Base-by-base conservation (phyloP, 73 alveolate species). In the Paramecium tetraurelia region DNA sequence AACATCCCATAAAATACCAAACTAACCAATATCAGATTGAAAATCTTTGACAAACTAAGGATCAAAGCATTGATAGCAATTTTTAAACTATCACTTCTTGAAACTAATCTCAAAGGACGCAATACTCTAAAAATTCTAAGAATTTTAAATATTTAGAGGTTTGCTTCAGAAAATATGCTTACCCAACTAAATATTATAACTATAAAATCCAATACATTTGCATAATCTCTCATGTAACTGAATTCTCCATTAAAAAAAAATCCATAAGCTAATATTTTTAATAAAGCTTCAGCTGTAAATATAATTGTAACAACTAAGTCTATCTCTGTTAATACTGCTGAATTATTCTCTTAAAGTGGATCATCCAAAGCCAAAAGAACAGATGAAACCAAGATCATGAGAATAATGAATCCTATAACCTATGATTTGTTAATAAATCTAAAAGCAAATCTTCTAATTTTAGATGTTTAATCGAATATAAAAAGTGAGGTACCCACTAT, bases 51-150 rank as follows among this genome's bases (percentile, higher is more conserved):
- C 7, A 96, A 69, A 16, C 98, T 86, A 5, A 80, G 72, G 0
- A 93, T 53, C 7, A 96, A 87, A 11, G 98, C 92, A 41, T 77
- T 86, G 36, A 96, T 53, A n/a, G 83, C 92, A 10, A 87, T 94
- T 92, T 93, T 96, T 94, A 96, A 76, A 20, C 97, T 96, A 68
- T 95, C 97, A 86, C 93, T 95, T 48, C 93, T 93, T 14, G 96
- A 92, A 20, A 95, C 97, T 95, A 95, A 87, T 59, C 98, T 48
- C 7, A 96, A 95, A 5, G 97, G 97, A 24, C 98, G 44, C 11
- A 96, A 85, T 0, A 97, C 97, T 85, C 97, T 87, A 33, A 96
- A 75, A 18, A 98, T 97, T 94, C 98, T 92, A 50, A 95, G 89
- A 3, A 96, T 95, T 58, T 92, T 86, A 31, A 96, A 77, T 29